Evolutionary conservation across 2,329 filamentous ascomycete species (phyloP).

Genomic region (Kalmusia sp.): DNA sequence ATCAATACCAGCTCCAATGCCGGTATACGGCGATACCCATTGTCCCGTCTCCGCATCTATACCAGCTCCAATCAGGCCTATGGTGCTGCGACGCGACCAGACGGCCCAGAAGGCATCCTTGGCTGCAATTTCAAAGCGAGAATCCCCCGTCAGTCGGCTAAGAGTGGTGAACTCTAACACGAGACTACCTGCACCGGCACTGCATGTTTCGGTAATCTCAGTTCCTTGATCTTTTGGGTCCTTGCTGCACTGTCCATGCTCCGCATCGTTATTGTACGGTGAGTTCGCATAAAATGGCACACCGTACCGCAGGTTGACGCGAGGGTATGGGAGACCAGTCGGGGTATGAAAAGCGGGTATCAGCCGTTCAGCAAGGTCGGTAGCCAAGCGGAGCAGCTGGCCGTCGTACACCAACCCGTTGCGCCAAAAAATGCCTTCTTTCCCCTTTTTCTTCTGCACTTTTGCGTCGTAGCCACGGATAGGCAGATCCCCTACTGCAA

Average conservation of each 20-base stretch:
- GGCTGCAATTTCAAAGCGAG: constrained; percentile 85
- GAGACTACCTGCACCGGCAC: constrained; percentile 92
- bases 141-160: constrained; percentile 84
- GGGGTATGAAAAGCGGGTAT: constrained; percentile 90
- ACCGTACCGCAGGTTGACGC: constrained; percentile 88
- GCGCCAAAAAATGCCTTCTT: constrained; percentile 68
- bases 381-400: constrained; percentile 86
- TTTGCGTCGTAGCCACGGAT: constrained; percentile 76
- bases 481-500: constrained; percentile 88
- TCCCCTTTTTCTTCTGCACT: constrained; percentile 41
- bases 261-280: constrained; percentile 69
- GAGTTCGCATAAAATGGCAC: constrained; percentile 93
- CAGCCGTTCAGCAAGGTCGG: constrained; percentile 82
- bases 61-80: constrained; percentile 87
- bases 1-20: constrained; percentile 94
- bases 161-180: constrained; percentile 92
- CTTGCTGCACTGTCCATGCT: constrained; percentile 55
- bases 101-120: constrained; percentile 97
- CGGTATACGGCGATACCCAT: constrained; percentile 89
- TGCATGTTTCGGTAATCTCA: constrained; percentile 96
- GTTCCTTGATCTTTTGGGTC: constrained; percentile 54
- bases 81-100: constrained; percentile 85
- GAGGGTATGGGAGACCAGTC: constrained; percentile 91
- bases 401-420: constrained; percentile 85
- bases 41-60: constrained; percentile 90